phyloP scores from a whole-genome alignment of 2,329 filamentous ascomycete genomes.

The Fusarium sambucinum region DNA sequence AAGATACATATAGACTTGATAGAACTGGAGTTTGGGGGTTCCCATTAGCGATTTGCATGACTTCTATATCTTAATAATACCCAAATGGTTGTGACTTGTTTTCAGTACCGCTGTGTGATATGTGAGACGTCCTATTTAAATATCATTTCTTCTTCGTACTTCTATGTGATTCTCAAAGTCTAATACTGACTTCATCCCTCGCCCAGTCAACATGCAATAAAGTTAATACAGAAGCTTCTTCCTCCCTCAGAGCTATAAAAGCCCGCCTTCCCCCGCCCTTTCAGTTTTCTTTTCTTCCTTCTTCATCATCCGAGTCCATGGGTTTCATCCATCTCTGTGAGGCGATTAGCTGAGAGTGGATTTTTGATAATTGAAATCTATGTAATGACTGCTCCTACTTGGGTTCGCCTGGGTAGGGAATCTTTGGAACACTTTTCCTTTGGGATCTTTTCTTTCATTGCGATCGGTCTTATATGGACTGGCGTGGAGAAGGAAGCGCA shows the following conservation, averaged over 20 bases:
- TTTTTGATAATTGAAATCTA: conserved; percentile 93
- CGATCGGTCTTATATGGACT: conserved; percentile 50
- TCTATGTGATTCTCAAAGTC: too few species aligned
- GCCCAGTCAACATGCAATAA: too few species aligned
- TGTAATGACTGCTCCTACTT: conserved; percentile 76
- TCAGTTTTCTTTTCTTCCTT: conserved; percentile 58
- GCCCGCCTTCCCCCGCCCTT: conserved; percentile 37
- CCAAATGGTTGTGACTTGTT: background rate
- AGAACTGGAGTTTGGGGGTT: background rate
- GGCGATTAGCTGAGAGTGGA: conserved; percentile 79
- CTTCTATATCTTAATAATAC: background rate
- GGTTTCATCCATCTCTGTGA: conserved; percentile 72
- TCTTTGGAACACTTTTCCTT: conserved; percentile 70
- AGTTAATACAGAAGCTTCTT: too few species aligned
- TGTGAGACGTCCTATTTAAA: background rate
- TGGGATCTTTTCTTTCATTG: conserved; percentile 58
- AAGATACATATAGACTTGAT: background rate
- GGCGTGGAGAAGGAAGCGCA: conserved; percentile 56
- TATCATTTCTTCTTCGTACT: background rate
- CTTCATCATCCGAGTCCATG: conserved; percentile 71
- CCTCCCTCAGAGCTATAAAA: conserved; percentile 52
- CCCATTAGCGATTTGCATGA: background rate
- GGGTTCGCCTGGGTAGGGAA: conserved; percentile 76
- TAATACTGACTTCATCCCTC: too few species aligned
- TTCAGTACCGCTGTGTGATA: background rate